phyloP scores from a whole-genome alignment of 176 grass and related monocot species.

The Cymbopogon citratus region DNA sequence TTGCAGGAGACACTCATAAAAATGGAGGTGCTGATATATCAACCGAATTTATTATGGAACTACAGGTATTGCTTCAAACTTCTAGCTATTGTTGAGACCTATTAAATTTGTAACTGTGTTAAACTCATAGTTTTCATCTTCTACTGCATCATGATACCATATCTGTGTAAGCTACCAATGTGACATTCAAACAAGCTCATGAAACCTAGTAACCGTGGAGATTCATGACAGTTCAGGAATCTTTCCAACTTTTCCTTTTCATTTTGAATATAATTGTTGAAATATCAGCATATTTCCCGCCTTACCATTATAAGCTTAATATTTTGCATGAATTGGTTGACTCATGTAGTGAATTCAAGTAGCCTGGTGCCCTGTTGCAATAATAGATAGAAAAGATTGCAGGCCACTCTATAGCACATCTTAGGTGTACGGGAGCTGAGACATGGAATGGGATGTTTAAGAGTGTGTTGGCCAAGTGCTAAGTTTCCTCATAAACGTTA shows the following conservation, averaged over 20 bases:
- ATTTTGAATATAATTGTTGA: conserved; percentile 12
- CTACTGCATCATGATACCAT: not conserved
- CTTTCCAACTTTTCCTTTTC: not conserved
- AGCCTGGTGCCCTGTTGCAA: not conserved
- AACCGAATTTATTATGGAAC: conserved; percentile 66
- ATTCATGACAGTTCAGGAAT: conserved; percentile 1
- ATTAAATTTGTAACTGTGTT: not conserved
- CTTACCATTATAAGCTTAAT: not conserved
- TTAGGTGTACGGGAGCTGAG: not conserved
- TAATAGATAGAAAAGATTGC: not conserved
- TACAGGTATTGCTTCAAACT: conserved; percentile 58
- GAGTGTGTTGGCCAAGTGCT: not conserved
- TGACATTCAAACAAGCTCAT: not conserved
- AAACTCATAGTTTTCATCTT: conserved; percentile 6
- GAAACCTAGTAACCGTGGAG: not conserved
- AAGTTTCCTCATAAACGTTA: not conserved
- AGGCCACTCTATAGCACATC: not conserved
- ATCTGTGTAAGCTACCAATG: not conserved
- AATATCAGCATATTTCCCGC: not conserved
- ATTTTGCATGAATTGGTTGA: not conserved
- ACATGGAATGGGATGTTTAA: not conserved
- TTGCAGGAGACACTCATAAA: conserved; percentile 8
- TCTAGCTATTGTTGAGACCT: not conserved
- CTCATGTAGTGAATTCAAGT: not conserved
- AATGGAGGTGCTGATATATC: conserved; percentile 35